Conservation (phyloP, 805 yeast genomes). For the Yarrowia alimentaria region DNA sequence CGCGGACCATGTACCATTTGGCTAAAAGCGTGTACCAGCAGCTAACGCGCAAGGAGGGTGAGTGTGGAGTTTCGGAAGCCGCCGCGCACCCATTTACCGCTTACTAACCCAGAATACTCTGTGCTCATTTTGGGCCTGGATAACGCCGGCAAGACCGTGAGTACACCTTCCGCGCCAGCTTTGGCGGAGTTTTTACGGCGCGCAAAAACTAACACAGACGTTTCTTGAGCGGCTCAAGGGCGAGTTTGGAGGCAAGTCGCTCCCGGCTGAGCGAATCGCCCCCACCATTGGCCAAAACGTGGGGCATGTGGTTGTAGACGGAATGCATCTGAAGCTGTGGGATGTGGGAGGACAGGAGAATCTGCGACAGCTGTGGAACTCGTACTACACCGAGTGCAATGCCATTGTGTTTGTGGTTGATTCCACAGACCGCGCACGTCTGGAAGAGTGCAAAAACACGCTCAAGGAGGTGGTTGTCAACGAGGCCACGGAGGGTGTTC, state of each 20-base stretch:
- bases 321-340: conserved; percentile 71
- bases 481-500: conserved; percentile 71
- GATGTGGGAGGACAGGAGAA: conserved; percentile 94
- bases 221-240: conserved; percentile 65
- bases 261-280: conserved; percentile 60
- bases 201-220: conserved; percentile 48
- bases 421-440: conserved; percentile 77
- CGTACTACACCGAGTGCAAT: conserved; percentile 81
- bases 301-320: conserved; percentile 44
- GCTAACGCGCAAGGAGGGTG: conserved; percentile 57
- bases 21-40: conserved; percentile 59
- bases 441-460: conserved; percentile 76
- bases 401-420: conserved; percentile 92
- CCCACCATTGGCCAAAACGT: conserved; percentile 95
- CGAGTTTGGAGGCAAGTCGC: conserved; percentile 42
- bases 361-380: conserved; percentile 81
- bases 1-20: conserved; percentile 60
- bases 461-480: conserved; percentile 54
- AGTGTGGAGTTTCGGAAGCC: conserved; percentile 29
- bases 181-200: too few species aligned
- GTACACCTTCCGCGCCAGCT: too few species aligned
- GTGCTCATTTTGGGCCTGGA: conserved; percentile 84
- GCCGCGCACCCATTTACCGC: neutral
- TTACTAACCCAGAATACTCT: conserved; percentile 54
- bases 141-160: conserved; percentile 87